phyloP scores from a whole-genome alignment of 306 rosid species.

The Castanea sativa region DNA sequence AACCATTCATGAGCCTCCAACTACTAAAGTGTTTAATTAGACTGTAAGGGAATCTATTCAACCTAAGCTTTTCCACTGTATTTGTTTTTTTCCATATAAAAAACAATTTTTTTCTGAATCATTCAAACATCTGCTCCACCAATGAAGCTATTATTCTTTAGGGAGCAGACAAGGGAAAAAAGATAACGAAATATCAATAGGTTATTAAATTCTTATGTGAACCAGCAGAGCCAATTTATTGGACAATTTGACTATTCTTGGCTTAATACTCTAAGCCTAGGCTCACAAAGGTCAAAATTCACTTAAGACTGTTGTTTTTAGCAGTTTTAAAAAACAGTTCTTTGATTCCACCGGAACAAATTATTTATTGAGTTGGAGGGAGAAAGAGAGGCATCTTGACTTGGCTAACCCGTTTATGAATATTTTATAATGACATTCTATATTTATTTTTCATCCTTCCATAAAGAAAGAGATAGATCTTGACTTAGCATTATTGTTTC shows the following conservation, averaged over 20 bases:
- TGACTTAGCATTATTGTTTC: too few species aligned
- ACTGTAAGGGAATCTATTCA: constrained; percentile 33
- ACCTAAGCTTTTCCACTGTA: constrained; percentile 1
- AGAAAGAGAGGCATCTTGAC: constrained; percentile 5
- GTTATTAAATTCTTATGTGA: constrained; percentile 4
- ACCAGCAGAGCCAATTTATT: constrained; percentile 9
- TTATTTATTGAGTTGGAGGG: constrained; percentile 1
- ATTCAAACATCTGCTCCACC: constrained; percentile 24
- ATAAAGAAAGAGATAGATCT: background rate
- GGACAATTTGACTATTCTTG: constrained; percentile 17
- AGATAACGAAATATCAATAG: constrained; percentile 3
- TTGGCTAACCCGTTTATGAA: background rate
- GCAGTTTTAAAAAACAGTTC: background rate
- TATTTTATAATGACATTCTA: background rate
- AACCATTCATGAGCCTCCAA: constrained; percentile 35
- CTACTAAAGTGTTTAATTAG: constrained; percentile 30
- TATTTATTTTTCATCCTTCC: background rate
- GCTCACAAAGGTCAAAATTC: constrained; percentile 19
- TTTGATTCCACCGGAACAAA: constrained; percentile 4
- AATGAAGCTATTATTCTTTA: constrained; percentile 14
- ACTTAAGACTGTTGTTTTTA: constrained; percentile 3
- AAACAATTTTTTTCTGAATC: constrained; percentile 2
- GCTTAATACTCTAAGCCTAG: background rate
- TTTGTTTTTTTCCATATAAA: background rate
- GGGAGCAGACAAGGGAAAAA: constrained; percentile 9